Conservation (phyloP, 768 basidiomycete genomes). For the Boletus sp. region DNA sequence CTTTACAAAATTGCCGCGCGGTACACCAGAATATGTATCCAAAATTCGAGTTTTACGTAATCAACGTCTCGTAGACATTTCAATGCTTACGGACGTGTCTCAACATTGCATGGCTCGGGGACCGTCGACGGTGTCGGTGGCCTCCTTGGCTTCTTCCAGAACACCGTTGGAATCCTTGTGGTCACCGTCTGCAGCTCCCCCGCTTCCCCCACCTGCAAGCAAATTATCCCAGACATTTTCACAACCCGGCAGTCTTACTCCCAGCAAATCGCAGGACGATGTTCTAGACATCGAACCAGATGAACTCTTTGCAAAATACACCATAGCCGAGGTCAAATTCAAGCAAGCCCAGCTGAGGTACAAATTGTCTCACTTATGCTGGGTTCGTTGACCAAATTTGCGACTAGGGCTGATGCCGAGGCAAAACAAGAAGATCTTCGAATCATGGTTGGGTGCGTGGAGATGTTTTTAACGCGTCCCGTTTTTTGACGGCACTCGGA, state of each 20-base stretch:
- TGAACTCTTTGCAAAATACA: slow-evolving; percentile 66
- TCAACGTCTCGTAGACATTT: not conserved
- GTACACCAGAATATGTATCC: not conserved
- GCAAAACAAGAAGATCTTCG: slow-evolving; percentile 85
- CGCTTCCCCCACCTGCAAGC: slow-evolving; percentile 3
- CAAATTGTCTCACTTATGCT: slow-evolving; percentile 8
- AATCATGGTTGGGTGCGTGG: slow-evolving; percentile 87
- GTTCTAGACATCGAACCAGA: slow-evolving; percentile 53
- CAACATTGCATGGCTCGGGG: slow-evolving; percentile 37
- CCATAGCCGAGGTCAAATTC: slow-evolving; percentile 66
- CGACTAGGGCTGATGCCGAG: slow-evolving; percentile 68
- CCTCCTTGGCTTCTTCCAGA: slow-evolving; percentile 24
- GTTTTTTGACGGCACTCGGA: slow-evolving; percentile 41
- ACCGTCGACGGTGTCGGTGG: slow-evolving; percentile 34
- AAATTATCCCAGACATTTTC: slow-evolving; percentile 9
- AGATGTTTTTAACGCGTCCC: not conserved
- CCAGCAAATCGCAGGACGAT: slow-evolving; percentile 18
- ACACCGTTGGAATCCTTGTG: slow-evolving; percentile 7
- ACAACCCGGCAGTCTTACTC: slow-evolving; percentile 9
- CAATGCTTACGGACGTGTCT: not conserved
- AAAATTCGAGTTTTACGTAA: slow-evolving; percentile 22
- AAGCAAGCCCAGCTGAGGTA: slow-evolving; percentile 70
- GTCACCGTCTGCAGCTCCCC: slow-evolving; percentile 2
- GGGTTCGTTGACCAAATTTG: slow-evolving; percentile 3
- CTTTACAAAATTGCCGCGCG: not conserved